Evolutionary conservation across 768 basidiomycete species (phyloP).

Genomic region (Mycena polygramma): DNA sequence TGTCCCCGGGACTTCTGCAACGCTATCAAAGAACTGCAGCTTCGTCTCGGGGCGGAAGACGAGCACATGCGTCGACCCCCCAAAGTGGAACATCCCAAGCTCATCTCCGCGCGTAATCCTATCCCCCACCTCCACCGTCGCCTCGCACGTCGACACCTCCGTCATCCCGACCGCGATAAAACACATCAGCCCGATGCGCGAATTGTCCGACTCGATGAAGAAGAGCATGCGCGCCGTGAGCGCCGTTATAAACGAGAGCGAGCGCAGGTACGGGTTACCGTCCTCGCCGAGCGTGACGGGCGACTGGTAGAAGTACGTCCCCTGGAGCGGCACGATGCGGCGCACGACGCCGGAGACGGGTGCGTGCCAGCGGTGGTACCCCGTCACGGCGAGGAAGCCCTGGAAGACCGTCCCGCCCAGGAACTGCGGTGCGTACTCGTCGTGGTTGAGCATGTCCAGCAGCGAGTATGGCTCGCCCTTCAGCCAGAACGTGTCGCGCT

Average conservation of each 20-base stretch:
- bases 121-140: conserved; percentile 46
- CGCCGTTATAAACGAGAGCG: conserved; percentile 53
- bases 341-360: conserved; percentile 56
- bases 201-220: conserved; percentile 55
- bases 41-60: not conserved
- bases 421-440: conserved; percentile 51
- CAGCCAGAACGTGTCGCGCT: conserved; percentile 60
- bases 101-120: not conserved
- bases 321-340: conserved; percentile 52
- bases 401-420: conserved; percentile 59
- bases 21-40: not conserved
- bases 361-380: conserved; percentile 66
- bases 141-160: conserved; percentile 64
- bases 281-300: conserved; percentile 19
- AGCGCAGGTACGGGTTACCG: conserved; percentile 30
- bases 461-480: conserved; percentile 66
- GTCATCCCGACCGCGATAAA: conserved; percentile 64
- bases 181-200: conserved; percentile 58
- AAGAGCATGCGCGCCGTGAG: conserved; percentile 58
- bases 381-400: conserved; percentile 59
- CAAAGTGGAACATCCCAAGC: conserved; percentile 3
- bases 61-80: not conserved
- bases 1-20: not conserved
- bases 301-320: conserved; percentile 54
- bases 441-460: conserved; percentile 56